phyloP scores from a whole-genome alignment of 106 monocot species.

The Platanthera zijinensis region DNA sequence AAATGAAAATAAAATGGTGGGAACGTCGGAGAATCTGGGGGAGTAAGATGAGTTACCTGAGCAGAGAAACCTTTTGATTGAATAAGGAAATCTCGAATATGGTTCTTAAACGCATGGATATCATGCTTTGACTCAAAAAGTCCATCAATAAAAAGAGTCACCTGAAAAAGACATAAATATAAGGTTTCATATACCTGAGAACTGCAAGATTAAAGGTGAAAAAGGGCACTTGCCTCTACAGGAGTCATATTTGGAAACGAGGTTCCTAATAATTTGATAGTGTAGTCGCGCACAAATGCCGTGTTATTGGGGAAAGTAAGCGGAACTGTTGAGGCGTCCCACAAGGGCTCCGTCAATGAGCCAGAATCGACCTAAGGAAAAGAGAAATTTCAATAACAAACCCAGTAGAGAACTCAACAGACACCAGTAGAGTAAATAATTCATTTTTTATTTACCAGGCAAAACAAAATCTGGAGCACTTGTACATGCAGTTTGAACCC shows the following conservation, averaged over 20 bases:
- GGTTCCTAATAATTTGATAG: conserved; percentile 75
- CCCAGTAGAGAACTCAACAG: neutral
- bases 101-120: conserved; percentile 73
- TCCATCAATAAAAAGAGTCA: conserved; percentile 87
- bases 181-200: neutral
- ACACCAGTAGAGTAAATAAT: neutral
- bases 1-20: neutral
- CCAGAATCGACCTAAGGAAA: conserved; percentile 65
- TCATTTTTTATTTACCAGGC: conserved; percentile 57
- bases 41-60: conserved; percentile 44
- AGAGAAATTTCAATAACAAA: neutral
- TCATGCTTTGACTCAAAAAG: conserved; percentile 76
- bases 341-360: conserved; percentile 80
- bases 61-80: conserved; percentile 98
- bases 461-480: conserved; percentile 88
- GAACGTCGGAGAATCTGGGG: neutral
- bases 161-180: conserved; percentile 26
- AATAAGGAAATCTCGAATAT: conserved; percentile 91
- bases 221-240: conserved; percentile 39
- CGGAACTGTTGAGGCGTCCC: conserved; percentile 74
- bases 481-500: conserved; percentile 96
- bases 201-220: conserved; percentile 9
- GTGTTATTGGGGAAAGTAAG: conserved; percentile 72
- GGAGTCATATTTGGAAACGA: conserved; percentile 96
- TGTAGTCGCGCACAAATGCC: conserved; percentile 87